phyloP scores from a whole-genome alignment of 2,329 filamentous ascomycete species.

The Apiospora hydei region DNA sequence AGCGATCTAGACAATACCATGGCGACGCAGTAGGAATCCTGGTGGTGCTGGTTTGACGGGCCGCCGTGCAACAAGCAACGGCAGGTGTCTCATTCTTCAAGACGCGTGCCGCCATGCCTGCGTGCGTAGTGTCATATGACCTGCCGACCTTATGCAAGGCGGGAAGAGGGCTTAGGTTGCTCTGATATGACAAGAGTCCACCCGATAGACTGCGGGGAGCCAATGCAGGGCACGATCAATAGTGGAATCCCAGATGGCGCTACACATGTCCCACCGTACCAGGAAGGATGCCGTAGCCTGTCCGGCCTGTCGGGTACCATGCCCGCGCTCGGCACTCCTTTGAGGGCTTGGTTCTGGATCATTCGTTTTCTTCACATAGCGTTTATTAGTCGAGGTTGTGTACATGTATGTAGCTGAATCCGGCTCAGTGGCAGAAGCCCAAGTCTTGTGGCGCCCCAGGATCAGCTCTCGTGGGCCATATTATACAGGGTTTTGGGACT shows the following conservation, averaged over 20 bases:
- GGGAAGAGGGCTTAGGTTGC: neutral
- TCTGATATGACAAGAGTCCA: neutral
- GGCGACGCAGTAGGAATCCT: neutral
- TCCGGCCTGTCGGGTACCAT: neutral
- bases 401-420: neutral
- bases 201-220: neutral
- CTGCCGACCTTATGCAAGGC: neutral
- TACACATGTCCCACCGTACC: neutral
- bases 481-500: neutral
- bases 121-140: conserved; percentile 6
- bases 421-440: neutral
- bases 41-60: neutral
- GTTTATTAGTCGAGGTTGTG: neutral
- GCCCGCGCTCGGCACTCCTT: neutral
- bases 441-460: neutral
- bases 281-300: neutral
- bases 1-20: neutral
- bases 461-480: neutral
- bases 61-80: neutral
- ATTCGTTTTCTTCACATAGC: neutral
- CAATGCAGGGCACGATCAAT: neutral
- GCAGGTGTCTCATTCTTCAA: neutral
- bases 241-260: neutral
- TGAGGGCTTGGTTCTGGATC: neutral
- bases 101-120: neutral